These are phyloP conservation scores for Aspergillus cristatus DNA, from an alignment of 495 filamentous ascomycete species.

Conservation along the genomic window DNA sequence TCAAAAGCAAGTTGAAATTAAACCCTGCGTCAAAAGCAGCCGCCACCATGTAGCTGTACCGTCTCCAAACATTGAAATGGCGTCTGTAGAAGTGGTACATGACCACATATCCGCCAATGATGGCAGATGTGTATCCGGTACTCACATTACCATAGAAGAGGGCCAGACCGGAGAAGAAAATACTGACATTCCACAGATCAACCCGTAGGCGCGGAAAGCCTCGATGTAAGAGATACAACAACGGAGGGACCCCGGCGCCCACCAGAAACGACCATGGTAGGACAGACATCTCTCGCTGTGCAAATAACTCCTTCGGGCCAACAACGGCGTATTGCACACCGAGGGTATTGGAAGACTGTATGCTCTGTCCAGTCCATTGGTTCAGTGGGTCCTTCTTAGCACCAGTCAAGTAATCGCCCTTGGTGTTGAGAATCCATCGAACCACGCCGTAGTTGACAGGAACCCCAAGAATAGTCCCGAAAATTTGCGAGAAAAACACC, in stretches of 20 bases:
- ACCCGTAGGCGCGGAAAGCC: conserved; percentile 41
- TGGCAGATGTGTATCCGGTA: conserved; percentile 44
- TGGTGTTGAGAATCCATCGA: conserved; percentile 38
- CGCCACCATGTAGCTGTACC: conserved; percentile 47
- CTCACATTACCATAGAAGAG: conserved; percentile 34
- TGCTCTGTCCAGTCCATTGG: conserved; percentile 47
- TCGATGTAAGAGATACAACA: conserved; percentile 40
- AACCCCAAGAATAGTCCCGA: conserved; percentile 34
- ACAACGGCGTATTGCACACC: conserved; percentile 48
- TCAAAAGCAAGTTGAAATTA: conserved; percentile 46
- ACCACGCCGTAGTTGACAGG: conserved; percentile 37
- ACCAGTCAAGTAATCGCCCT: conserved; percentile 44
- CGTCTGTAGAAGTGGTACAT: conserved; percentile 46
- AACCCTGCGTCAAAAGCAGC: conserved; percentile 51
- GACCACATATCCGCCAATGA: conserved; percentile 47
- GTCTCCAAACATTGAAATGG: conserved; percentile 46
- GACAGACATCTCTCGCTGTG: conserved; percentile 34
- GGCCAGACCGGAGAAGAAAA: conserved; percentile 34
- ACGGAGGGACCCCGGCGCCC: conserved; percentile 37
- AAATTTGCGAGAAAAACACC: conserved; percentile 34
- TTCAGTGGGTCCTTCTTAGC: conserved; percentile 39
- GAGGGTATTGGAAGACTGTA: conserved; percentile 37
- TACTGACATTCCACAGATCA: conserved; percentile 47
- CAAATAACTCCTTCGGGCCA: conserved; percentile 44
- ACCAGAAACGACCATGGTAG: conserved; percentile 50